A percentile compares a stretch with the other conserved stretches of the same genome.
Conservation (phyloP, 352 stramenopile genomes). For the Globisporangium paddicum region DNA sequence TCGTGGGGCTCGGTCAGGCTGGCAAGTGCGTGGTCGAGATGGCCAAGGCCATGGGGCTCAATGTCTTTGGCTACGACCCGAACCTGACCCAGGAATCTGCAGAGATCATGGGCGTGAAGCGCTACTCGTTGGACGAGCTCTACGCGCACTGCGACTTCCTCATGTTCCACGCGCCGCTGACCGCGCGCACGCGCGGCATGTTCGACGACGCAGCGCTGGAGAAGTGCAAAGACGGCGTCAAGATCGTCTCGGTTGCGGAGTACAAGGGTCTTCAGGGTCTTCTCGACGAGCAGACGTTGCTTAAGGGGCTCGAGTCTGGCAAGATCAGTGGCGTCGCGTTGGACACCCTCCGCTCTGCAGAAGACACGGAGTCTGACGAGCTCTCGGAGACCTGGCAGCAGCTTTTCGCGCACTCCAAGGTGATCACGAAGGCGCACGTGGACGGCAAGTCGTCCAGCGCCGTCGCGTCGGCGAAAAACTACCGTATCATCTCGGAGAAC, state of each 20-base stretch:
- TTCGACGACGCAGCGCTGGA: conserved; percentile 76
- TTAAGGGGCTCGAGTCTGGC: conserved; percentile 59
- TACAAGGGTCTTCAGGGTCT: conserved; percentile 69
- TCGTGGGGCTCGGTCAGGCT: conserved; percentile 70
- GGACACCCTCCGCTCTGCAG: conserved; percentile 52
- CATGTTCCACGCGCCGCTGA: conserved; percentile 94
- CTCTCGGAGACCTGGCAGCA: conserved; percentile 40
- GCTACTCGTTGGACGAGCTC: conserved; percentile 51
- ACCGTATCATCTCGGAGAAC: conserved; percentile 76
- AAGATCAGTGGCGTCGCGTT: conserved; percentile 84
- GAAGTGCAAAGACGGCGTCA: conserved; percentile 89
- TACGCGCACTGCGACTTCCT: conserved; percentile 89
- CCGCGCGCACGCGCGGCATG: conserved; percentile 88
- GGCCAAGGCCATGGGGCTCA: conserved; percentile 58
- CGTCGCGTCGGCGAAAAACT: conserved; percentile 62
- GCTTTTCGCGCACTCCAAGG: conserved; percentile 84
- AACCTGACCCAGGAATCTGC: conserved; percentile 69
- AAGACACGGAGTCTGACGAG: conserved; percentile 13
- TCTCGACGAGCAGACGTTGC: conserved; percentile 77
- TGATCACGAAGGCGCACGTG: conserved; percentile 87
- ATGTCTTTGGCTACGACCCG: conserved; percentile 71
- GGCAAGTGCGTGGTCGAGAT: conserved; percentile 73
- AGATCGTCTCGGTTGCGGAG: conserved; percentile 82
- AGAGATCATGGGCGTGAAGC: conserved; percentile 58
- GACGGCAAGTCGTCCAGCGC: conserved; percentile 87